Base-by-base conservation (phyloP, 2,329 filamentous ascomycete genomes). In the Ascosphaera apis region DNA sequence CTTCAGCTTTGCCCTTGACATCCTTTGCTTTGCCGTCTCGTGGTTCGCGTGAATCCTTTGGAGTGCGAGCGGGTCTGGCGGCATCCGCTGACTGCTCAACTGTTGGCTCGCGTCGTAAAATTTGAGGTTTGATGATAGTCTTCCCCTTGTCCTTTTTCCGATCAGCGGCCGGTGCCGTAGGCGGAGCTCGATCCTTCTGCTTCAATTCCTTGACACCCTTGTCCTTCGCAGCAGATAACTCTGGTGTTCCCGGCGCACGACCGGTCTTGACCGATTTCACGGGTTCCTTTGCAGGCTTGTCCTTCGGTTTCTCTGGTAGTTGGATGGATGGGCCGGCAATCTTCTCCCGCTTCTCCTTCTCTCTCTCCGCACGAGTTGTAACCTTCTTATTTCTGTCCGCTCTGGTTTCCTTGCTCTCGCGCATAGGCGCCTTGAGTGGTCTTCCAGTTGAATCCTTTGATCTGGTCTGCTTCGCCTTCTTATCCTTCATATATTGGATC, bases 401-500 rank as follows among this genome's bases (percentile, higher is more conserved):
- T 15, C 21, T 72, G 13, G 60, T 58, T 32, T 78, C 77, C 54
- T 77, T 83, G 36, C 57, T 53, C 39, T 76, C 70, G 40, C 66
- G 65, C 15, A 64, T 59, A 18, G 61, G 58, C 47, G 68, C 68
- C 7, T 47, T 41, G 15, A 47, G 42, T 36, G 46, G 44, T 17
- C 42, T 43, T 16, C 48, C 42, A 34, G 48, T 43, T 16, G 43
- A 43, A 21, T 62, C 60, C 45, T 65, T 66, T 23, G 37, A 13
- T 17, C 30, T 13, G 21, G 65, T 65, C 48, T 70, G 72, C 51
- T 72, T 81, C 11, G 81, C 81, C 58, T 91, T 93, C 58, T 91
- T 92, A 53, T 93, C 84, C 44, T 78, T 78, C 25, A 93, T 65
- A 44, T 75, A 91, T 49, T 93, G 82, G 37, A 95, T 79, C 36